Base-by-base conservation (phyloP, 2,329 filamentous ascomycete genomes). In the Fusarium vanettenii region DNA sequence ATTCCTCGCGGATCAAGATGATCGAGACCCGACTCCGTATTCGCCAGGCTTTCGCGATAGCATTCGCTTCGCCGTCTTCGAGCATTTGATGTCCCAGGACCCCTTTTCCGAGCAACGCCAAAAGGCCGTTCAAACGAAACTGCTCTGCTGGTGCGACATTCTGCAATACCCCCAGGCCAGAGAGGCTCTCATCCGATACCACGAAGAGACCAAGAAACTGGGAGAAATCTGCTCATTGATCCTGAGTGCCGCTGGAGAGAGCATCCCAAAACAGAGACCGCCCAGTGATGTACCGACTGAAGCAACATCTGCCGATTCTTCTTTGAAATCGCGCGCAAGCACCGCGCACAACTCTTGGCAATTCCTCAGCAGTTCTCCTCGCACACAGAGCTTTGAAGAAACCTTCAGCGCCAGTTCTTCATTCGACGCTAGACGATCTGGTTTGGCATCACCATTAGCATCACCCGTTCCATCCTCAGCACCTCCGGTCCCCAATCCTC, bases 401-500 rank as follows among this genome's bases (percentile, higher is more conserved):
- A 35, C 69, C 35, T 66, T 66, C 8, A 75, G 60, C 10, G 41
- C 61, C n/a, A 64, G 64, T 41, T 56, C 52, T 20, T 69, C 71
- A 8, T 60, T 67, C 18, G 63, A 50, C 22, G 45, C 61, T 25
- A 61, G 61, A 50, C 22, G 62, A 10, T 60, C 66, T 7, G 25
- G 48, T 27, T 48, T 48, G 22, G 43, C 43, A 48, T 48, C 43
- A 48, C 43, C 43, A 33, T 41, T 65, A 39, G 43, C 22, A 7
- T 55, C 60, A 7, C 59, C 57, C 6, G 57, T 22, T 5, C 59
- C 57, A 4, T 35, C 60, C 5, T 67, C 72, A 2, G 65, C 67
- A 0, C 68, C 72, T 25, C 60, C 73, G 6, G 68, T 72, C 9
- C 77, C 76, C 0, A 77, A 80, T 35, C 95, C 84, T 88, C 78